phyloP scores from a whole-genome alignment of 495 filamentous ascomycete species.

The Xylaria nigripes region DNA sequence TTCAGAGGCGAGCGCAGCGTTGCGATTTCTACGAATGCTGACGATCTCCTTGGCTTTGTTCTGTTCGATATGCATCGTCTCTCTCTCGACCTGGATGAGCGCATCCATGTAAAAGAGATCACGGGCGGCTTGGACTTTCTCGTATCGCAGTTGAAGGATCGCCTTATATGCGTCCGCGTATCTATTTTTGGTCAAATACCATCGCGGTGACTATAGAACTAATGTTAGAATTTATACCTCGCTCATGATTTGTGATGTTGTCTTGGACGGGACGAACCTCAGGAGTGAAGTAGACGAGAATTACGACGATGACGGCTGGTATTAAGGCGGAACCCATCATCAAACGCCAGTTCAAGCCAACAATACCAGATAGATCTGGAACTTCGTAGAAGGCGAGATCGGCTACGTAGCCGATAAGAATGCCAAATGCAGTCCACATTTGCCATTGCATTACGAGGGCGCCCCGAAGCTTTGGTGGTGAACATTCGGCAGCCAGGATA shows the following conservation, averaged over 20 bases:
- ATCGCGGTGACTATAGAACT: constrained; percentile 44
- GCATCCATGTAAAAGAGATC: constrained; percentile 78
- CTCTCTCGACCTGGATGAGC: constrained; percentile 58
- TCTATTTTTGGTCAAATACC: constrained; percentile 66
- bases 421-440: constrained; percentile 80
- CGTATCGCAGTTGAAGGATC: constrained; percentile 57
- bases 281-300: constrained; percentile 63
- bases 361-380: constrained; percentile 42
- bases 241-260: not conserved
- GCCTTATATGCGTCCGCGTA: constrained; percentile 58
- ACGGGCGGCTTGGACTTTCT: constrained; percentile 68
- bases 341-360: constrained; percentile 69
- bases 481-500: constrained; percentile 69
- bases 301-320: constrained; percentile 61
- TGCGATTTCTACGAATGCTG: constrained; percentile 65
- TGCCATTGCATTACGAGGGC: constrained; percentile 68
- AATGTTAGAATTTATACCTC: constrained; percentile 3
- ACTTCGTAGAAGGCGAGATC: constrained; percentile 67
- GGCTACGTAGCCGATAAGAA: constrained; percentile 66
- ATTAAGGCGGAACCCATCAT: constrained; percentile 78
- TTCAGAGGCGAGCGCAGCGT: constrained; percentile 63
- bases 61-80: constrained; percentile 48
- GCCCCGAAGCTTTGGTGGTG: constrained; percentile 64
- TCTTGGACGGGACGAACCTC: constrained; percentile 55
- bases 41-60: constrained; percentile 62